Evolutionary conservation across 2,329 filamentous ascomycete genomes (phyloP), one percentile per base, ranked within the genome.

Genomic region (Trichoderma sp.): DNA sequence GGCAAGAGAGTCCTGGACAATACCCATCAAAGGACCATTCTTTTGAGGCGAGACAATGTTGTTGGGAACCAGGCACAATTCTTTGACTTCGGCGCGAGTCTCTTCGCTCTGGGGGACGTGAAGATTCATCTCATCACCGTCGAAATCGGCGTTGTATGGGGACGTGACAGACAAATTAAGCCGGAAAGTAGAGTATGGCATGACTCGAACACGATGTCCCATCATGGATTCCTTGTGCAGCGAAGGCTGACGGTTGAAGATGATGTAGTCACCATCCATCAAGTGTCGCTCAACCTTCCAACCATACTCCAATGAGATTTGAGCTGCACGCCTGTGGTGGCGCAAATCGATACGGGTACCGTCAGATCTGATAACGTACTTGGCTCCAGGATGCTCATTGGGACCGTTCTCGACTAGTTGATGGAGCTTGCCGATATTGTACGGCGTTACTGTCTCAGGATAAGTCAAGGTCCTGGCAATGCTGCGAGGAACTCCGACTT

Each of bases 221-320:
- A 99, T 99, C 96, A 99, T 99, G 70, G 96, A 99, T 79, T 99
- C 96, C 81, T 99, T 99, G 86, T 99, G 96, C 76, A 99, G 85
- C 43, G 96, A 99, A 0, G 96, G 96, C 79, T 99, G 96, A 86
- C 96, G 96, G 80, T 99, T 99, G 89, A 99, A 99, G 77, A 99
- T 94, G 81, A 99, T 98, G 73, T 93, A 96, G 80, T 99, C 96
- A 69, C 95, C 95, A 76, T 97, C 93, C 76, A 97, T 90, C 72
- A 99, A 89, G 81, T 99, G 96, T 71, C 96, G 91, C 82, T 99
- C 96, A 43, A 99, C 96, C 79, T 97, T 98, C 95, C 95, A 98
- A 59, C 96, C 96, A 77, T 97, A 97, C 76, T 97, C 92, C 37
- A 99, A 83, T 68, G 90, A 90, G 72, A 97, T 93, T 71, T 94